Base-by-base conservation (phyloP, 352 stramenopile species). In the Phytophthora idaei region DNA sequence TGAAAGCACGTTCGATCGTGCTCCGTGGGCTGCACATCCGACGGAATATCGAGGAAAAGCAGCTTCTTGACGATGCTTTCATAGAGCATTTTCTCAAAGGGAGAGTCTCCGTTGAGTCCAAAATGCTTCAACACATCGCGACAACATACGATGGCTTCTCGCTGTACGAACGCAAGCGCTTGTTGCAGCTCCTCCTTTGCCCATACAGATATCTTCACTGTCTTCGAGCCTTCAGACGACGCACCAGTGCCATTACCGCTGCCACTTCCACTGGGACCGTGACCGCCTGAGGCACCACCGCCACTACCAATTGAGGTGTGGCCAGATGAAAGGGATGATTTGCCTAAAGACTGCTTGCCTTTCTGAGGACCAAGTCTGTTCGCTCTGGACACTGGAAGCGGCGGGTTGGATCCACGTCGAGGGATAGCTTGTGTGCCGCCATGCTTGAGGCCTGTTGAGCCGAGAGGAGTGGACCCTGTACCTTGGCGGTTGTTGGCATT, bases 1-100 rank as follows among this genome's bases (percentile, higher is more conserved):
- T 89, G 54, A 41, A 94, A 96, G 42, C 85, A 94, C n/a, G 83
- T 89, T 25, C 86, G 84, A 64, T 96, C 88, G 27, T 96, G 88
- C 37, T 96, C 88, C 0, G 88, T 94, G 1, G 84, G 81, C 37
- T 95, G 85, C n/a, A 94, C 80, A 61, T 96, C 88, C 5, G 80
- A 36, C 3, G 83, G 83, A 28, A 93, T 92, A 51, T 96, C 88
- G 4, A 96, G 64, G 56, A 96, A 94, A 12, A 96, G 61, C 12
- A 96, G 52, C 48, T 92, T 93, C 44, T 90, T 91, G 14, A 96
- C 86, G 17, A 93, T 89, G 5, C 57, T 73, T 65, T 92, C 79
- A 61, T 93, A 96, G 10, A 96, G 65, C 49, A 84, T 82, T 34
- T 91, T 92, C 52, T 93, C 88, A 45, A 94, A 89, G 0, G 86